A percentile compares a stretch with the other conserved stretches of the same genome.
phyloP scores from a whole-genome alignment of 352 stramenopile genomes.

The Globisporangium carolinianum region DNA sequence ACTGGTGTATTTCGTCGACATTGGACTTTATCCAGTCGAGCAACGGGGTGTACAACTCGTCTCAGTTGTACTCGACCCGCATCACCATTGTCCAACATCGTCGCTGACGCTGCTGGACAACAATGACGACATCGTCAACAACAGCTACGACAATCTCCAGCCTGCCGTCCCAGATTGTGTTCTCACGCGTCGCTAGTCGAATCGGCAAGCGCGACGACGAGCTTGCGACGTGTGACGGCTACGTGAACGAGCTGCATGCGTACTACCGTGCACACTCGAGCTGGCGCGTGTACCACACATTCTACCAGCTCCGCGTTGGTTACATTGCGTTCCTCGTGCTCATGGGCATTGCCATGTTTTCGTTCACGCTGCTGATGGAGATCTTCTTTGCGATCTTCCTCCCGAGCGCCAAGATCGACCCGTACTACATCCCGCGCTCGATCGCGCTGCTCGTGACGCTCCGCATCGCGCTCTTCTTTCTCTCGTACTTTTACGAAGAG shows the following conservation, averaged over 20 bases:
- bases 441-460: slow-evolving; percentile 50
- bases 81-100: no score
- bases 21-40: no score
- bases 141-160: no score
- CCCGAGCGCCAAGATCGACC: slow-evolving; percentile 63
- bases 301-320: slow-evolving; percentile 70
- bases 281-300: slow-evolving; percentile 65
- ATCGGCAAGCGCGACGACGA: slow-evolving; percentile 26
- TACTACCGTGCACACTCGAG: slow-evolving; percentile 31
- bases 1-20: no score
- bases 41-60: no score
- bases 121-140: no score
- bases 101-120: no score
- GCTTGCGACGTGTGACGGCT: slow-evolving; percentile 40
- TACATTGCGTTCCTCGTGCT: slow-evolving; percentile 79
- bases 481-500: slow-evolving; percentile 80
- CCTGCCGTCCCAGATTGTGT: no score
- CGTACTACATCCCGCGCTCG: slow-evolving; percentile 54
- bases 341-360: slow-evolving; percentile 82
- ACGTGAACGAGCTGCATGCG: slow-evolving; percentile 45
- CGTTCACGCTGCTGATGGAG: slow-evolving; percentile 79
- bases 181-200: no score
- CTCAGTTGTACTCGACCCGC: no score
- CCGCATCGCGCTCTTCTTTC: slow-evolving; percentile 61
- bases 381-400: slow-evolving; percentile 84